Base-by-base conservation (phyloP, 371 early-diverging fungal species). In the Actinomortierella ambigua region DNA sequence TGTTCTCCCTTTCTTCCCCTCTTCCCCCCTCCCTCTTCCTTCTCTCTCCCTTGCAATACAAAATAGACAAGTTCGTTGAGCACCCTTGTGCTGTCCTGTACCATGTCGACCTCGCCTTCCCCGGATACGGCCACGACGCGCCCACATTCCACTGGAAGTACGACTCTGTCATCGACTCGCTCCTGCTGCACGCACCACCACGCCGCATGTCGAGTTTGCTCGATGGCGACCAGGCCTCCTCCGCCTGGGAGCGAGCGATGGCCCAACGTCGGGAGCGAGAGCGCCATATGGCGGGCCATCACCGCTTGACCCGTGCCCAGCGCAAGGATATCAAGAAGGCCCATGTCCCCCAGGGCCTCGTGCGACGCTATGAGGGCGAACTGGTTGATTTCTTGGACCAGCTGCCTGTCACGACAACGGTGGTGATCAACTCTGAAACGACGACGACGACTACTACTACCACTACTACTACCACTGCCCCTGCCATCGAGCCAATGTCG, bases 111-210 rank as follows among this genome's bases (percentile, higher is more conserved):
- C 29, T 77, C 52, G 60, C 65, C 20, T 75, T 68, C 51, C 77
- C 77, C n/a, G 77, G 77, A 8, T 77, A 73, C 11, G 65, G 55
- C 22, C 69, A 57, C 23, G 69, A 75, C 23, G 65, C 66, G 1
- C 65, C 77, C 8, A 47, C 69, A n/a, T 77, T 77, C 44, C 77
- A 77, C 50, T 77, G 73, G 66, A 63, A 73, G 59, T 75, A 77
- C 42, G 77, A 77, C 18, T 53, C 77, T 27, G 53, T 69, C 49
- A 61, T 77, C 50, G 77, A 77, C 34, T 59, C 65, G 42, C 41
- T 65, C 44, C 63, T 77, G 63, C 57, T 66, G 40, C 59, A 75
- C 48, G 73, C 77, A 34, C 60, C 56, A 28, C 29, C 40, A 7
- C 9, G 2, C 18, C 53, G 22, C 20, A 53, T 15, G 6, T n/a